phyloP scores from a whole-genome alignment of 495 filamentous ascomycete genomes.

The Talaromyces nanjingensis region DNA sequence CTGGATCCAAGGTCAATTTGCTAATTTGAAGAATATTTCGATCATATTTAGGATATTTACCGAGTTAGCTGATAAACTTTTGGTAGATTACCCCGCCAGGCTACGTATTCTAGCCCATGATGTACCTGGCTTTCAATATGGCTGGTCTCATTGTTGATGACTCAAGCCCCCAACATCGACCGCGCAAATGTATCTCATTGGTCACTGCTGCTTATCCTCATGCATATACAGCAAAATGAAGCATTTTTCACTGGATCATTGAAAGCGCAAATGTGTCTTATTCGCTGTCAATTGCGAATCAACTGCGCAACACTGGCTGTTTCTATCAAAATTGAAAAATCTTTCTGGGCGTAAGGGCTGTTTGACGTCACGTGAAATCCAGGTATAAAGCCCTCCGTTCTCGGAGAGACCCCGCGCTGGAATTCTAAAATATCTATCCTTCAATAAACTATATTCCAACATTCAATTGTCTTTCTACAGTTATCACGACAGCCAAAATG shows the following conservation, averaged over 20 bases:
- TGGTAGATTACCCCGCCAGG: too few relatives aligned
- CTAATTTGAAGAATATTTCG: too few relatives aligned
- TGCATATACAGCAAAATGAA: background rate
- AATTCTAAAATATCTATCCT: background rate
- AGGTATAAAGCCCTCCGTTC: slow-evolving; percentile 1
- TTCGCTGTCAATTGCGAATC: background rate
- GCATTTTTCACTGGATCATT: background rate
- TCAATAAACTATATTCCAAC: background rate
- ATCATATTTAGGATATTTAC: too few relatives aligned
- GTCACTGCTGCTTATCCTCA: background rate
- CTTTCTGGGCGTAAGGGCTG: background rate
- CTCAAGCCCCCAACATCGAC: background rate
- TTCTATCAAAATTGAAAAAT: background rate
- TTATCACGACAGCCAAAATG: slow-evolving; percentile 3
- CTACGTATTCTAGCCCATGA: too few relatives aligned
- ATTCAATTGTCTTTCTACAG: background rate
- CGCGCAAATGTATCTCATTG: slow-evolving; percentile 6
- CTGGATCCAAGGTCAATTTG: too few relatives aligned
- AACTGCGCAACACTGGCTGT: background rate
- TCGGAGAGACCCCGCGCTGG: slow-evolving; percentile 1
- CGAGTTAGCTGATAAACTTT: too few relatives aligned
- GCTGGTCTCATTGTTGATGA: too few relatives aligned
- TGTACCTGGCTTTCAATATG: too few relatives aligned
- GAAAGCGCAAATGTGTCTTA: slow-evolving; percentile 4
- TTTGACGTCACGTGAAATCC: slow-evolving; percentile 2